Percentiles rank a stretch among this genome's conserved stretches.
These are phyloP conservation scores for Calonectria ilicicola DNA, from an alignment of 2,329 filamentous ascomycete species.

Conservation along the genomic window DNA sequence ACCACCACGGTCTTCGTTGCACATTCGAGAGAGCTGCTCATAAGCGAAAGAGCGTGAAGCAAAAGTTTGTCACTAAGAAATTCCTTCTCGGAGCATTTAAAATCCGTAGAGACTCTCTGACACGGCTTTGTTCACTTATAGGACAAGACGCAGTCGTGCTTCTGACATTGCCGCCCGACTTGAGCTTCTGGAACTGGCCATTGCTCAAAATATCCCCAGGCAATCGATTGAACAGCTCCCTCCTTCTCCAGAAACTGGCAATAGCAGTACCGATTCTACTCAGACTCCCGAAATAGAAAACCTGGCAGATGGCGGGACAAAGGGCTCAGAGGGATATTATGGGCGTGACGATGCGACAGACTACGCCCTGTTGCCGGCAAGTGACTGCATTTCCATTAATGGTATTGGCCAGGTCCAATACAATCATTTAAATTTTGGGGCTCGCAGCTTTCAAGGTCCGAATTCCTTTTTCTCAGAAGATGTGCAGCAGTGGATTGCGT, in stretches of 20 bases:
- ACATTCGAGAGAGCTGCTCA: slow-evolving; percentile 1
- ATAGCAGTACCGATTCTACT: background rate
- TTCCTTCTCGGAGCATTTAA: background rate
- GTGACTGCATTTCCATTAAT: background rate
- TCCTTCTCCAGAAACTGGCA: background rate
- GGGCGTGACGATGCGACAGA: background rate
- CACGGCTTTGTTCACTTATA: background rate
- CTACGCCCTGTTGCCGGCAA: background rate
- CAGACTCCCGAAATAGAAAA: background rate
- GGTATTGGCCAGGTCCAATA: background rate
- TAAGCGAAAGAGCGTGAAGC: background rate
- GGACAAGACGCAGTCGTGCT: background rate
- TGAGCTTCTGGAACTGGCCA: background rate
- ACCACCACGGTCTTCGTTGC: slow-evolving; percentile 37
- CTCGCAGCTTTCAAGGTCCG: background rate
- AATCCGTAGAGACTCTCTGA: background rate
- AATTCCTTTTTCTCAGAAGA: background rate
- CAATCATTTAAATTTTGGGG: background rate
- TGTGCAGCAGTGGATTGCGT: background rate
- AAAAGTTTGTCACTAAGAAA: background rate
- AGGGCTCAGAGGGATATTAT: background rate
- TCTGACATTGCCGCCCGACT: background rate
- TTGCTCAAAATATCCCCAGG: background rate
- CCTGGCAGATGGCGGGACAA: background rate
- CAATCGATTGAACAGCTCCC: background rate